Evolutionary conservation across 2,329 filamentous ascomycete genomes (phyloP).

Genomic region (Colletotrichum nymphaeae): DNA sequence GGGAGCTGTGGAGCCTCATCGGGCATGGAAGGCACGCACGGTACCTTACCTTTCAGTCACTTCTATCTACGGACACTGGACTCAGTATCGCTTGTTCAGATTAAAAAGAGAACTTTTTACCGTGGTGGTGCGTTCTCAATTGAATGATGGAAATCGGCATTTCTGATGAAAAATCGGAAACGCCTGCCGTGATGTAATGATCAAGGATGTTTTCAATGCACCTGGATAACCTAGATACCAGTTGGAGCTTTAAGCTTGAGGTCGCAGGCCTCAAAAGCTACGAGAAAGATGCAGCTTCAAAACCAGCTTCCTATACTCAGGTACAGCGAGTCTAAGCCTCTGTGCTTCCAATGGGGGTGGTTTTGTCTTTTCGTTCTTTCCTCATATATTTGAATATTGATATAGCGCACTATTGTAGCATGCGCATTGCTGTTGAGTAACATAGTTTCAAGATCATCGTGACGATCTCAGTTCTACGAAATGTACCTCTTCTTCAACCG

Average conservation of each 20-base stretch:
- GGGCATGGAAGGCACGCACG: not conserved
- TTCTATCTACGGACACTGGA: not conserved
- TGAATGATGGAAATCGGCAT: not conserved
- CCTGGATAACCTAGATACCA: not conserved
- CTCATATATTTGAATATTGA: too few species aligned
- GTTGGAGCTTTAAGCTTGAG: conserved; percentile 5
- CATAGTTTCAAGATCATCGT: too few species aligned
- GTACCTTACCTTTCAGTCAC: not conserved
- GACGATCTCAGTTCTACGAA: too few species aligned
- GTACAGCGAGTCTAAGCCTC: not conserved
- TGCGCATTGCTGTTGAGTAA: too few species aligned
- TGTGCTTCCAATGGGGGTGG: too few species aligned
- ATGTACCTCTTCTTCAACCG: too few species aligned
- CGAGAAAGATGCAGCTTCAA: not conserved
- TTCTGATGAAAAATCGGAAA: not conserved
- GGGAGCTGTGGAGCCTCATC: not conserved
- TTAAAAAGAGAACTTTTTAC: not conserved
- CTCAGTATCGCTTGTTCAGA: not conserved
- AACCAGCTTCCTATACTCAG: not conserved
- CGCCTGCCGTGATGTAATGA: not conserved
- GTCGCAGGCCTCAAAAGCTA: not conserved
- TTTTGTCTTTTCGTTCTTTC: too few species aligned
- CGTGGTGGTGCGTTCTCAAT: not conserved
- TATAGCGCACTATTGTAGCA: too few species aligned
- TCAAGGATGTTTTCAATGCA: not conserved